Conservation (phyloP, 176 grass and related monocot species). For the maize (Zea mays) region DNA sequence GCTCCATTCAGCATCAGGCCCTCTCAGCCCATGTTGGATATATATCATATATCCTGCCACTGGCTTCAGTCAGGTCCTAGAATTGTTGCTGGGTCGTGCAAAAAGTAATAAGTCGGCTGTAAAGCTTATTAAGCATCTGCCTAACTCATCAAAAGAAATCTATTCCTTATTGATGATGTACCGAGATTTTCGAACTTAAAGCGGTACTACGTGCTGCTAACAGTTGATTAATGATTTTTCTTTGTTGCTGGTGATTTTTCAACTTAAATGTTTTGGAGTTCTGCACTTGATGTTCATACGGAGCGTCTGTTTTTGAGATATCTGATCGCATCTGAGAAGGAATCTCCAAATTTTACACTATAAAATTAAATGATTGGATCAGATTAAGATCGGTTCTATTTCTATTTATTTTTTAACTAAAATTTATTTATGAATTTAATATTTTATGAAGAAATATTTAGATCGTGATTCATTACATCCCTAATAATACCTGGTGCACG, state of each 20-base stretch:
- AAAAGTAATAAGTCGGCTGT: constrained; percentile 71
- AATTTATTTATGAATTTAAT: no score
- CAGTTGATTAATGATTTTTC: constrained; percentile 34
- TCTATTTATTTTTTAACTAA: no score
- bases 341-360: no score
- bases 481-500: no score
- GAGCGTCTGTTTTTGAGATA: background rate
- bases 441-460: no score
- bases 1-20: constrained; percentile 63
- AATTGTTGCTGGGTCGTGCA: constrained; percentile 49
- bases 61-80: constrained; percentile 54
- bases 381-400: no score
- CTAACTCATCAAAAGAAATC: constrained; percentile 56
- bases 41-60: constrained; percentile 67
- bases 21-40: constrained; percentile 60
- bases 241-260: background rate
- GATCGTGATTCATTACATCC: no score
- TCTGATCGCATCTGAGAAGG: no score
- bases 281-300: background rate
- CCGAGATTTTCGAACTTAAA: constrained; percentile 53
- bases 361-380: no score
- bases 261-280: background rate
- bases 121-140: constrained; percentile 51
- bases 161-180: constrained; percentile 54
- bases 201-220: constrained; percentile 44